Evolutionary conservation across 805 yeast genomes (phyloP).

Genomic region (Candida hungchunana): DNA sequence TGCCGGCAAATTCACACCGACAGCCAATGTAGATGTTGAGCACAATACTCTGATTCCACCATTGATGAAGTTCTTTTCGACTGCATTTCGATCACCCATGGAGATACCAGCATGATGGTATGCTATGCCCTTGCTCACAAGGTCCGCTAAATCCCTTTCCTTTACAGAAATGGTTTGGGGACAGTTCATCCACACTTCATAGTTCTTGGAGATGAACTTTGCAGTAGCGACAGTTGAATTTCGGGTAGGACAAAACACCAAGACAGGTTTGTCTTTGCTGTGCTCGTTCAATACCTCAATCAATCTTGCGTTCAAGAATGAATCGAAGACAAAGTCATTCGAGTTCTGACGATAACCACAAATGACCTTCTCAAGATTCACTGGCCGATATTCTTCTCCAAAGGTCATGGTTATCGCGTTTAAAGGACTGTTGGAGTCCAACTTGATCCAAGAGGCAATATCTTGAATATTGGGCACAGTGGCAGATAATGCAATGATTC

Average conservation of each 20-base stretch:
- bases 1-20: slow-evolving; percentile 60
- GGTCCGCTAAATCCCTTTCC: slow-evolving; percentile 28
- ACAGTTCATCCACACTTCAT: slow-evolving; percentile 1
- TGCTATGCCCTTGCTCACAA: slow-evolving; percentile 37
- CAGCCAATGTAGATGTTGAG: slow-evolving; percentile 60
- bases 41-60: slow-evolving; percentile 51
- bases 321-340: slow-evolving; percentile 47
- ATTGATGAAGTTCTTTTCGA: slow-evolving; percentile 41
- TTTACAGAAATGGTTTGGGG: slow-evolving; percentile 5
- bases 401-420: slow-evolving; percentile 37
- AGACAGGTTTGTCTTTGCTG: slow-evolving; percentile 39
- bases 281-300: slow-evolving; percentile 36
- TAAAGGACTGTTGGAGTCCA: slow-evolving; percentile 13
- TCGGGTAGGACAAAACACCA: slow-evolving; percentile 53
- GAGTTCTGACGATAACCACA: slow-evolving; percentile 37
- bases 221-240: slow-evolving; percentile 45
- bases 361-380: slow-evolving; percentile 37
- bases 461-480: slow-evolving; percentile 50
- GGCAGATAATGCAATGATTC: slow-evolving; percentile 48
- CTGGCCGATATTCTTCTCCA: slow-evolving; percentile 47
- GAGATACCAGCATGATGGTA: slow-evolving; percentile 59
- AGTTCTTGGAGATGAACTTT: slow-evolving; percentile 30
- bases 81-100: slow-evolving; percentile 38
- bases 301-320: slow-evolving; percentile 37
- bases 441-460: slow-evolving; percentile 40